Conservation (phyloP, 2,329 filamentous ascomycete species). For the Sclerotinia trifoliorum region DNA sequence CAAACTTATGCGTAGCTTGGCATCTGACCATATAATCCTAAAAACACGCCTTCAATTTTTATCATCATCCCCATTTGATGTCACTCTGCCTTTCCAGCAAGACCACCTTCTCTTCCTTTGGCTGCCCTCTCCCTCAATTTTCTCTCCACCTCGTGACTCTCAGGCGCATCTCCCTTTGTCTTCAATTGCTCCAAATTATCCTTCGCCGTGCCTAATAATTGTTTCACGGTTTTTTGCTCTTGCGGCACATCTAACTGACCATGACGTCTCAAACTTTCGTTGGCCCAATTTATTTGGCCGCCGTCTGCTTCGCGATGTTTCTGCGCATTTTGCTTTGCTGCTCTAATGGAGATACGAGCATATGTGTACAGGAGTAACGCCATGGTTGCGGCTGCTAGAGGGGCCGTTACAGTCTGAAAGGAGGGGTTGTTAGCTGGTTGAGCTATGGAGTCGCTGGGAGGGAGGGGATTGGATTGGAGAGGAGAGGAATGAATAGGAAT, state of each 20-base stretch:
- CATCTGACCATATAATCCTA: background rate
- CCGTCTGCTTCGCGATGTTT: constrained; percentile 57
- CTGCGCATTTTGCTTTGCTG: constrained; percentile 64
- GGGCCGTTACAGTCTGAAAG: constrained; percentile 45
- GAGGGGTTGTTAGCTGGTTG: background rate
- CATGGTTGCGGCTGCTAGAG: constrained; percentile 55
- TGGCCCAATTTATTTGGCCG: constrained; percentile 53
- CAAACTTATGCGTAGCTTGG: background rate
- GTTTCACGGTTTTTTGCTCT: constrained; percentile 39
- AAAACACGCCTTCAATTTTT: background rate
- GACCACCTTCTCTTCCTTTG: constrained; percentile 23
- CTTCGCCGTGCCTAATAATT: constrained; percentile 33
- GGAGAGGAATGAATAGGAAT: background rate
- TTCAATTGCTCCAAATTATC: constrained; percentile 27
- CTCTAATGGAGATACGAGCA: constrained; percentile 61
- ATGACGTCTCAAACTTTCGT: constrained; percentile 54
- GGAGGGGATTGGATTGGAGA: background rate
- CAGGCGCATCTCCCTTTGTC: constrained; percentile 16
- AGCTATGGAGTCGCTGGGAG: background rate
- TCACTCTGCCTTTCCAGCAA: constrained; percentile 13
- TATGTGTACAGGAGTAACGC: constrained; percentile 56
- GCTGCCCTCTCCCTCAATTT: constrained; percentile 32
- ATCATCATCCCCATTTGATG: background rate
- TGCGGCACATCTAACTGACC: constrained; percentile 46
- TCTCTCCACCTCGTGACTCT: constrained; percentile 30